Base-by-base conservation (phyloP, 1,139 yeast species). In the Yamadazyma jaroonii region DNA sequence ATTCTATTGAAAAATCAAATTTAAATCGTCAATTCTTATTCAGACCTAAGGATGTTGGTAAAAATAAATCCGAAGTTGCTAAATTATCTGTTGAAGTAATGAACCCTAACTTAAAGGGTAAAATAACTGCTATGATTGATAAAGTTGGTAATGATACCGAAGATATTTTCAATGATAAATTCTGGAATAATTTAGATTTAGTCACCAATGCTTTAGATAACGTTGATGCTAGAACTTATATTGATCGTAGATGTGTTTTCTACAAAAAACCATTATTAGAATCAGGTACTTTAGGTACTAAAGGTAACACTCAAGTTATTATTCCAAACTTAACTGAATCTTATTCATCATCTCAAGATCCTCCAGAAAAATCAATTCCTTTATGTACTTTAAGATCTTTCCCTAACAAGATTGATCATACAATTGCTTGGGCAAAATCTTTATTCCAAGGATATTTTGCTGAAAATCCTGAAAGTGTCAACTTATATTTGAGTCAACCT, bases 361-460 rank as follows among this genome's bases (percentile, higher is more conserved):
- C 99, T 29, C 98, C 99, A 34, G 99, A 92, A 67, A 89, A 89
- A 65, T 81, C 96, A 4, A 90, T 92, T 56, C 99, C 99, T 26
- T 75, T 92, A 56, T 92, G 99, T 75, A 92, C 99, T 7, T 74
- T 92, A 57, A 81, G 97, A 64, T 86, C 96, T 6, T 92, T 92
- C 81, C 99, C 99, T 41, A 88, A 89, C 63, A 92, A 90, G 64
- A 92, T 92, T 54, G 99, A 92, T 58, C 99, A 92, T 58, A 94
- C 99, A 1, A 92, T 92, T 66, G 97, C 98, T 10, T 92, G 99
- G 99, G 96, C 97, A 17, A 92, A 94, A 67, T 82, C 90, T 15
- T 73, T 89, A 54, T 92, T 92, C 74, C 95, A 86, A 70, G 96
- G 94, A n/a, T 87, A 81, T 58, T 92, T 92, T 61, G 74, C 81